Evolutionary conservation across 164 flowering plant genomes (phyloP).

Genomic region (Sextonia rubra): DNA sequence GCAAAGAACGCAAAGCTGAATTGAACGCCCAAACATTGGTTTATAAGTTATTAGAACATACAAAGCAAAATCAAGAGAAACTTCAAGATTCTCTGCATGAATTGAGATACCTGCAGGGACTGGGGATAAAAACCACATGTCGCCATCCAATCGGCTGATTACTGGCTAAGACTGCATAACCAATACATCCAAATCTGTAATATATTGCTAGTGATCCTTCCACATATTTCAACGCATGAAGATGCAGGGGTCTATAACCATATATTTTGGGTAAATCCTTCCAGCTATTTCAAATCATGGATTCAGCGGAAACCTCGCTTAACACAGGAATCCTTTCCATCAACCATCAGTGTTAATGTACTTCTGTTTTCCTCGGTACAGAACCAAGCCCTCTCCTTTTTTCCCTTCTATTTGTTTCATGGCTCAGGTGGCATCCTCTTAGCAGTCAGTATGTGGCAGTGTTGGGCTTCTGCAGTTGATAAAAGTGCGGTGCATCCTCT

Average conservation of each 20-base stretch:
- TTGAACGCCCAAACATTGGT: too few species aligned
- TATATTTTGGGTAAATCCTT: background rate
- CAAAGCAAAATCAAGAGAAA: too few species aligned
- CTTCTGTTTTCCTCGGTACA: background rate
- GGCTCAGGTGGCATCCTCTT: background rate
- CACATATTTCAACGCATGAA: background rate
- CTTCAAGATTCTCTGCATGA: too few species aligned
- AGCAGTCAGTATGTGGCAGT: slow-evolving; percentile 19
- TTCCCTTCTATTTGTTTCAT: background rate
- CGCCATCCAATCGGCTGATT: too few species aligned
- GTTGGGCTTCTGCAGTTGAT: slow-evolving; percentile 37
- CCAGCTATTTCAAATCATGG: background rate
- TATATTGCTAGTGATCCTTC: background rate
- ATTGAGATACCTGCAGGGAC: too few species aligned
- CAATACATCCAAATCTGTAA: too few species aligned
- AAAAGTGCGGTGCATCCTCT: slow-evolving; percentile 86
- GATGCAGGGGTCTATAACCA: too few species aligned
- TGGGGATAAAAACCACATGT: too few species aligned
- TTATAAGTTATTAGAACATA: too few species aligned
- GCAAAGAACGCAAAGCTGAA: too few species aligned
- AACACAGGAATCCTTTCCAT: background rate
- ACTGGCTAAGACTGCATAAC: too few species aligned
- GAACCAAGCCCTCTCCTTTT: background rate
- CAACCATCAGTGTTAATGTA: background rate
- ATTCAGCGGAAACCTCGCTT: background rate